Evolutionary conservation across 805 yeast genomes (phyloP), one percentile per base, ranked within the genome.

Genomic region (Lipomyces sp.): DNA sequence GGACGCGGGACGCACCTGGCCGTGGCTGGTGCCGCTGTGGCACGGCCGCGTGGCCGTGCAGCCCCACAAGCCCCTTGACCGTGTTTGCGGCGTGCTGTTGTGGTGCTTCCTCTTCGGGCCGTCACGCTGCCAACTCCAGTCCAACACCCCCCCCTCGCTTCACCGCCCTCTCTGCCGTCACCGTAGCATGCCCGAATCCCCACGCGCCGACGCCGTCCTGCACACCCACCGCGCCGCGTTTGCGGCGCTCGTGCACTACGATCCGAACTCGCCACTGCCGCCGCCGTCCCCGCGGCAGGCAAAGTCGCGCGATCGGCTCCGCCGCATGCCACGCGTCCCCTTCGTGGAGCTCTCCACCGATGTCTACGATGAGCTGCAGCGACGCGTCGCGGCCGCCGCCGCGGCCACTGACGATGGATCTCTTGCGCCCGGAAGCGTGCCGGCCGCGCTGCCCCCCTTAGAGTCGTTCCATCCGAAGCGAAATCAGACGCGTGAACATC

Each of bases 401-500:
- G n/a, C n/a, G n/a, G n/a, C n/a, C n/a, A n/a, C n/a, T n/a, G n/a
- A n/a, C n/a, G n/a, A n/a, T n/a, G 57, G 55, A 11, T 50, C 38
- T 35, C 71, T 77, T 45, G 74, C 77, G 28, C 41, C 42, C 4
- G 35, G 36, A 8, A 31, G 45, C 8, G 79, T 78, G 58, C 82
- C 85, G 1, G 81, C 79, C 47, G 56, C 63, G 8, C 73, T 91
- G 46, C 73, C 81, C 35, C 90, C 95, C 4, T 79, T 80, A 61
- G 74, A 78, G 5, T 75, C 77, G 18, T 88, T 87, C 70, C 98
- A 93, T 68, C 90, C 95, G 38, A 90, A 89, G 65, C 79, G 99
- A 64, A 95, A 93, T 65, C 95, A 89, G 68, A 98, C 98, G 1
- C 78, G 99, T 61, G 86, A 86, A 67, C 91, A 90, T 69, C 76